These are phyloP conservation scores for Lolium perenne DNA, from an alignment of 176 grass and related monocot species.

Conservation along the genomic window DNA sequence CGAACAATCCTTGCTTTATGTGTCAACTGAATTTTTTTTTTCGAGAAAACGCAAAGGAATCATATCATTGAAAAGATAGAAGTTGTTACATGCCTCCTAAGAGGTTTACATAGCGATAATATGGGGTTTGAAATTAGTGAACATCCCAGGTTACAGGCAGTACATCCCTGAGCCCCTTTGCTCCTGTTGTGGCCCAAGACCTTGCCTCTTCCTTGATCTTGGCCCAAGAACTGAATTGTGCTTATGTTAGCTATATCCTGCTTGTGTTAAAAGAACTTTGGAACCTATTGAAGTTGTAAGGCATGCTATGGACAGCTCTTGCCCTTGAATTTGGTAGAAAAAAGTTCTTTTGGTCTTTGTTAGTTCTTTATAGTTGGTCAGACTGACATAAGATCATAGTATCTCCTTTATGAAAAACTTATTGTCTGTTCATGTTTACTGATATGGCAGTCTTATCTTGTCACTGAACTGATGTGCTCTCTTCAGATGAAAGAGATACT, in stretches of 20 bases:
- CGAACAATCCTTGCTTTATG: neutral
- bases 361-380: neutral
- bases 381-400: neutral
- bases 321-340: neutral
- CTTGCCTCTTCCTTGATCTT: too few species aligned
- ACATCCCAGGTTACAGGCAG: too few species aligned
- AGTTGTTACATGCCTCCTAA: too few species aligned
- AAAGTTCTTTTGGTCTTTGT: slow-evolving; percentile 1
- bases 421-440: slow-evolving; percentile 37
- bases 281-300: slow-evolving; percentile 1
- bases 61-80: too few species aligned
- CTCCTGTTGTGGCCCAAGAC: too few species aligned
- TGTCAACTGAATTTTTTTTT: neutral
- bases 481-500: slow-evolving; percentile 80
- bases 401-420: slow-evolving; percentile 25
- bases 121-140: too few species aligned
- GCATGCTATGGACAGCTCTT: neutral
- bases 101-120: too few species aligned
- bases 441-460: neutral
- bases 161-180: too few species aligned
- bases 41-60: too few species aligned
- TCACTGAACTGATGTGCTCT: slow-evolving; percentile 15
- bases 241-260: slow-evolving; percentile 1
- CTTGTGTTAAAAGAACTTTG: neutral
- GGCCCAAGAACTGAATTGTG: neutral